phyloP scores from a whole-genome alignment of 305 asterid species.

The Plantago coronopus region DNA sequence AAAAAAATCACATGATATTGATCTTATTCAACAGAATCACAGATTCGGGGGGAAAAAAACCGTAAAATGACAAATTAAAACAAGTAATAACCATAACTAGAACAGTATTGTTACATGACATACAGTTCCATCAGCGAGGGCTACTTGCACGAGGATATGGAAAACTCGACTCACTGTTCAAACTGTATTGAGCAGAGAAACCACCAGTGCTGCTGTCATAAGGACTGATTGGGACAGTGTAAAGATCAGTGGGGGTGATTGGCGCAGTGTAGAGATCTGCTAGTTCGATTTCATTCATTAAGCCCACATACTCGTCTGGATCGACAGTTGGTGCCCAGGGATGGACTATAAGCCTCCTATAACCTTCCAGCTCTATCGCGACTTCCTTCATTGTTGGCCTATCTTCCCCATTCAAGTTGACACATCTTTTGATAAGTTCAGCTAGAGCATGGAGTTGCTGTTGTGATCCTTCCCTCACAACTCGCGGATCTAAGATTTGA shows the following conservation, averaged over 20 bases:
- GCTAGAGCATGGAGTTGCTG: conserved; percentile 27
- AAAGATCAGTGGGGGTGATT: not conserved
- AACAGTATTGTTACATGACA: no score
- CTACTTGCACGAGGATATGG: not conserved
- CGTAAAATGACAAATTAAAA: no score
- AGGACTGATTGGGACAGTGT: not conserved
- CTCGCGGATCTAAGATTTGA: conserved; percentile 26
- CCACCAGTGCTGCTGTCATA: not conserved
- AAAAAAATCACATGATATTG: no score
- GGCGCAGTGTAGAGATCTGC: conserved; percentile 4
- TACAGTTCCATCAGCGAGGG: conserved; percentile 17
- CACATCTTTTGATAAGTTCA: conserved; percentile 42
- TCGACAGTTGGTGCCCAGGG: conserved; percentile 32
- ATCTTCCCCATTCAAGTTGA: conserved; percentile 42
- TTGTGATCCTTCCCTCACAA: conserved; percentile 27
- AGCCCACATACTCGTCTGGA: conserved; percentile 30
- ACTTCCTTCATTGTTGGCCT: conserved; percentile 68
- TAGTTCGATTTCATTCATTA: conserved; percentile 16
- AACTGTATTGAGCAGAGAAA: conserved; percentile 8
- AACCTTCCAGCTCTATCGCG: conserved; percentile 53
- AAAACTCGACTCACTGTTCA: not conserved
- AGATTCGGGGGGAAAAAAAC: no score
- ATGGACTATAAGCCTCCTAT: conserved; percentile 37
- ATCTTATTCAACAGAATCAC: no score
- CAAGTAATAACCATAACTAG: no score